Conservation (phyloP, 208 protist species). For the Trypanosoma melophagium region DNA sequence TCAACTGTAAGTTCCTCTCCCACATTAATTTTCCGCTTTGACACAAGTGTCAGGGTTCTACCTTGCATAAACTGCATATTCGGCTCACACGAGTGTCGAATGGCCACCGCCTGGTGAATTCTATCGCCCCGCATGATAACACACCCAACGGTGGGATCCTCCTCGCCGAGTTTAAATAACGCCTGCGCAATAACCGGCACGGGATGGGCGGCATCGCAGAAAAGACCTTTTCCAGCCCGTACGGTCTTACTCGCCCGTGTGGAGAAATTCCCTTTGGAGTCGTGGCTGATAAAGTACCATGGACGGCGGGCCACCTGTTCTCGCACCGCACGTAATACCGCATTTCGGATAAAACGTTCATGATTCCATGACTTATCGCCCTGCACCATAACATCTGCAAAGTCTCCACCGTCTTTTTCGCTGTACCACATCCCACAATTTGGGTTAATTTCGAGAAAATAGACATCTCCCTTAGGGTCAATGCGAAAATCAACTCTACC, state of each 20-base stretch:
- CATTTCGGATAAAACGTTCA: conserved; percentile 73
- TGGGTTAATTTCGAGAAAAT: conserved; percentile 90
- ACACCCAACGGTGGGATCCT: conserved; percentile 71
- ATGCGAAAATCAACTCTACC: conserved; percentile 89
- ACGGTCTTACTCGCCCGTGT: conserved; percentile 76
- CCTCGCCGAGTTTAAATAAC: conserved; percentile 74
- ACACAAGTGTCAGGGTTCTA: conserved; percentile 69
- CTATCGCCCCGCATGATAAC: conserved; percentile 73
- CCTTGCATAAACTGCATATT: conserved; percentile 87
- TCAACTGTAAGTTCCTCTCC: conserved; percentile 89
- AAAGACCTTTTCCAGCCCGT: conserved; percentile 63
- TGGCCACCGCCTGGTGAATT: conserved; percentile 65
- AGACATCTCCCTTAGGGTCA: conserved; percentile 59
- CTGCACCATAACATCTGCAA: conserved; percentile 83
- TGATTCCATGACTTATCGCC: conserved; percentile 79
- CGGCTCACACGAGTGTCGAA: conserved; percentile 90
- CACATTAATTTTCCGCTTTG: conserved; percentile 76
- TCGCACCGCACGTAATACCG: conserved; percentile 52
- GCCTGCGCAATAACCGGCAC: conserved; percentile 76
- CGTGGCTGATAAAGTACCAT: conserved; percentile 87
- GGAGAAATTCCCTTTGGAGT: conserved; percentile 76
- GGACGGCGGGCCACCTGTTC: conserved; percentile 69
- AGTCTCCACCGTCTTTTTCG: conserved; percentile 80
- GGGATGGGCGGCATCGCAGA: conserved; percentile 65
- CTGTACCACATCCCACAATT: conserved; percentile 91